A percentile compares a stretch with the other conserved stretches of the same genome.
phyloP scores from a whole-genome alignment of 495 filamentous ascomycete species.

The Penicillium waksmanii region DNA sequence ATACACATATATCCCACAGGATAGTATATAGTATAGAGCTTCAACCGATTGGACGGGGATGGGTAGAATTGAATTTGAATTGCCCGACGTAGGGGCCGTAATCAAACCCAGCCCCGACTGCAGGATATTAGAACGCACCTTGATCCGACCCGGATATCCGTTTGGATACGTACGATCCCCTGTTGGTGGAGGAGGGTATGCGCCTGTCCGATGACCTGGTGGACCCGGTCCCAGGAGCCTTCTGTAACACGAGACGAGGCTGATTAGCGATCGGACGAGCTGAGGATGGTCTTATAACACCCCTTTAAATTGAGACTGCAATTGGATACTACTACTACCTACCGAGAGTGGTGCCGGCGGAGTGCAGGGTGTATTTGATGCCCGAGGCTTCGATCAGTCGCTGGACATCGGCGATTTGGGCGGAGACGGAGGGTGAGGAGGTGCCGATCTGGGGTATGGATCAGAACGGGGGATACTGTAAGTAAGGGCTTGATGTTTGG shows the following conservation, averaged over 20 bases:
- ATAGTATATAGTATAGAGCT: no score
- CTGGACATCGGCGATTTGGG: constrained; percentile 88
- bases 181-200: constrained; percentile 82
- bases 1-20: no score
- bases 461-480: constrained; percentile 30
- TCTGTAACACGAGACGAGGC: constrained; percentile 53
- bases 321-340: constrained; percentile 32
- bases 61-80: no score
- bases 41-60: background rate
- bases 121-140: constrained; percentile 54
- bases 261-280: background rate
- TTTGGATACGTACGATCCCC: constrained; percentile 83
- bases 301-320: background rate
- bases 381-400: constrained; percentile 79
- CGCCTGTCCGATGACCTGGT: constrained; percentile 86
- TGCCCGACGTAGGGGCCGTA: background rate
- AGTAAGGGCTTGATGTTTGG: background rate
- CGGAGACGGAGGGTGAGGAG: constrained; percentile 75
- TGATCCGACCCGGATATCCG: constrained; percentile 83
- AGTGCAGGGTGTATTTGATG: constrained; percentile 85
- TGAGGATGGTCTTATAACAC: background rate
- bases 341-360: constrained; percentile 91
- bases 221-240: constrained; percentile 88
- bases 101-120: no score
- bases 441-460: constrained; percentile 72